Evolutionary conservation across 1,284 basidiomycete species (phyloP), one percentile per base, ranked within the genome.

Genomic region (Neonothopanus nambi): DNA sequence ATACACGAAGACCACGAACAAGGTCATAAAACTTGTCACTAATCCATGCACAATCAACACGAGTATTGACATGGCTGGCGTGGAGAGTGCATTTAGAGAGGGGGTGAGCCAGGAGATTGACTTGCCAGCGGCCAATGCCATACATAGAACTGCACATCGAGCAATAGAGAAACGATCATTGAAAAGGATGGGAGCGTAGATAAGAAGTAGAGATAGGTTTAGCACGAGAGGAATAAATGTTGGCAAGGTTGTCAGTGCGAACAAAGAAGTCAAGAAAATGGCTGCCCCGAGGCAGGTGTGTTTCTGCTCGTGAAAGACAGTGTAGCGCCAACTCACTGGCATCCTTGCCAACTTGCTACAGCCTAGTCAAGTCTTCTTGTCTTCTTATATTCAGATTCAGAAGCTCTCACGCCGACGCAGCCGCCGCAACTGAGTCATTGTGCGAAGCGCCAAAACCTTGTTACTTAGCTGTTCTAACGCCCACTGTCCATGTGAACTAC

Each of bases 71-170:
- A 70, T 63, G 2, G 67, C 62, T 0, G 78, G 65, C 2, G 76
- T 80, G 0, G 85, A 85, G 5, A 89, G 70, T 0, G 87, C 86
- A 48, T 77, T 62, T 3, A 77, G 49, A 0, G 84, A 79, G 1
- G 85, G 74, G 6, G 68, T 64, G 24, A 78, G 58, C 50, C 81
- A 79, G 0, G 78, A 76, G 4, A 82, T 9, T 0, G 74, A 70
- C 5, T 78, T 73, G 0, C 78, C 81, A 0, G 74, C 17, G 0
- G 83, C 70, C 4, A 87, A 61, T 1, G 67, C 60, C 2, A 75
- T 33, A 67, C 78, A 77, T 0, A 78, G 69, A 6, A 70, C 58
- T 36, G 66, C 59, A 37, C 75, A 67, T 33, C 58, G 56, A 28
- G 66, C 51, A 37, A 65, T 61, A 36, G 72, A 64, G 0, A 64